Percentiles rank a stretch among this genome's conserved stretches.
These are phyloP conservation scores for Straminergon stramineum DNA, from an alignment of 225 moss, liverwort and hornwort genomes.

Conservation along the genomic window DNA sequence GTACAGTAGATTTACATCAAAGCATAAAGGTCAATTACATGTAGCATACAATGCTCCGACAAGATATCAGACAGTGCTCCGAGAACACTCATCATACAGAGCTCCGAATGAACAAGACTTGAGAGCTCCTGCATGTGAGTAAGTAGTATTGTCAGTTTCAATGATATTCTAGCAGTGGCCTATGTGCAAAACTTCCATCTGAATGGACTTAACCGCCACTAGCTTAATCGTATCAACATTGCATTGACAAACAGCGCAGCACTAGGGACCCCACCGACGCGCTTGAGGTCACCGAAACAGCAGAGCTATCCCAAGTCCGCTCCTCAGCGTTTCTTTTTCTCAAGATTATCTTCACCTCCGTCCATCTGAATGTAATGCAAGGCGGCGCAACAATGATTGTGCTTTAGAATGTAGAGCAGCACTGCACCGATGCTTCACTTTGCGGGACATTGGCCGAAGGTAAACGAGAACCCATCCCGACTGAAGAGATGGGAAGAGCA, in stretches of 20 bases:
- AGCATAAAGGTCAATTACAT: not conserved
- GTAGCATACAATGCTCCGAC: not conserved
- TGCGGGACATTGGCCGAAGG: slow-evolving; percentile 13
- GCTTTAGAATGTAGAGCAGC: not conserved
- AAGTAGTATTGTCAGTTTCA: not conserved
- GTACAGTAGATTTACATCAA: not conserved
- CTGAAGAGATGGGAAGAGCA: not conserved
- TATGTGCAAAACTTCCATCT: not conserved
- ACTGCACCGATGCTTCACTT: not conserved
- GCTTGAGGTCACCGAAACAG: not conserved
- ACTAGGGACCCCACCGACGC: not conserved
- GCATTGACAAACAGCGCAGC: not conserved
- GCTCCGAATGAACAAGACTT: not conserved
- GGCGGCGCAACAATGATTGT: not conserved
- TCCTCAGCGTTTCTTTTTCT: not conserved
- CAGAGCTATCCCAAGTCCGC: not conserved
- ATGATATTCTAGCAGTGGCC: not conserved
- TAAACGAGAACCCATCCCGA: not conserved
- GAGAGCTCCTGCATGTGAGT: not conserved
- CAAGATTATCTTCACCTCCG: not conserved
- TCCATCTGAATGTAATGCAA: not conserved
- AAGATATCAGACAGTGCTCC: not conserved
- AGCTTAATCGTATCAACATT: not conserved
- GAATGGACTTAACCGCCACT: not conserved
- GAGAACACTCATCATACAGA: not conserved